These are phyloP conservation scores for Boletus rubroflammeus DNA, from an alignment of 768 basidiomycete genomes.

Conservation along the genomic window DNA sequence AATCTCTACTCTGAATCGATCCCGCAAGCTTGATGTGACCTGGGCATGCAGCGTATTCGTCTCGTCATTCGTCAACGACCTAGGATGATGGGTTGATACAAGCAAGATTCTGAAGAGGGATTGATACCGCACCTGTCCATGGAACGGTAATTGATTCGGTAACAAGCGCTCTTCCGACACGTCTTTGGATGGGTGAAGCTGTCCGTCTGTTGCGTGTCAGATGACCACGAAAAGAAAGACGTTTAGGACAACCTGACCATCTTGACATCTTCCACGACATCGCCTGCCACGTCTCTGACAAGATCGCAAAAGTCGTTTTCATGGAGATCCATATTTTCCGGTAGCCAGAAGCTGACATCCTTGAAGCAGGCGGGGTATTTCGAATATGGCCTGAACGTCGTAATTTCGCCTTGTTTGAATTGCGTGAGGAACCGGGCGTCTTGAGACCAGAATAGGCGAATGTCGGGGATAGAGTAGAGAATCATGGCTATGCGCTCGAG, in stretches of 20 bases:
- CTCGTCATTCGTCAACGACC: constrained; percentile 87
- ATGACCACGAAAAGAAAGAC: neutral
- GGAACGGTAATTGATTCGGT: constrained; percentile 90
- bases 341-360: constrained; percentile 93
- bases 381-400: constrained; percentile 85
- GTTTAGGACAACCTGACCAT: constrained; percentile 46
- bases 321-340: constrained; percentile 55
- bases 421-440: constrained; percentile 87
- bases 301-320: constrained; percentile 98
- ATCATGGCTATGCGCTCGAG: constrained; percentile 98
- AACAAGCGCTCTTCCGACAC: constrained; percentile 73
- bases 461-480: constrained; percentile 94
- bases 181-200: constrained; percentile 89
- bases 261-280: constrained; percentile 87
- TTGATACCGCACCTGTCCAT: constrained; percentile 75
- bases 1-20: constrained; percentile 80
- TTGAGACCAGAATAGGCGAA: constrained; percentile 94
- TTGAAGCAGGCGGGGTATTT: constrained; percentile 92
- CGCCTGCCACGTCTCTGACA: constrained; percentile 88
- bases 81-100: constrained; percentile 27
- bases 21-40: constrained; percentile 52
- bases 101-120: neutral
- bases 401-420: constrained; percentile 73
- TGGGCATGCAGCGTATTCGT: constrained; percentile 73
- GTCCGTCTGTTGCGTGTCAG: constrained; percentile 64